Conservation (phyloP, 2,329 filamentous ascomycete genomes). For the Rugonectria rugulosa region DNA sequence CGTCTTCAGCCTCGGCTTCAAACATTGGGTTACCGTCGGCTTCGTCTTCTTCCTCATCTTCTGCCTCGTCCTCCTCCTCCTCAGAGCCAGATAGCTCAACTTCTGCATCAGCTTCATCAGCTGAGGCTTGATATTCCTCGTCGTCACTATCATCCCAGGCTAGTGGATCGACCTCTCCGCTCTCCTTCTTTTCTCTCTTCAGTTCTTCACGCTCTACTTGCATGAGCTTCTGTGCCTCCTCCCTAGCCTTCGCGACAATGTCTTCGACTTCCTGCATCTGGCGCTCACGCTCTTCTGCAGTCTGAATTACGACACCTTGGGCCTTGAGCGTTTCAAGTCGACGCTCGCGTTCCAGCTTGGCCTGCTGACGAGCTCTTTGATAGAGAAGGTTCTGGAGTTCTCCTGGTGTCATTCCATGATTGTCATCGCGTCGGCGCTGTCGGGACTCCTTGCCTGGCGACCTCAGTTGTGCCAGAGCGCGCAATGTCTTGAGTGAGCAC, state of each 20-base stretch:
- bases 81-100: conserved; percentile 57
- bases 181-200: conserved; percentile 66
- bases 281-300: conserved; percentile 83
- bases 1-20: conserved; percentile 52
- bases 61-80: conserved; percentile 46
- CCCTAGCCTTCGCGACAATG: conserved; percentile 82
- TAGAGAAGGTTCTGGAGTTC: conserved; percentile 75
- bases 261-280: conserved; percentile 88
- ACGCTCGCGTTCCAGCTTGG: conserved; percentile 77
- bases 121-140: conserved; percentile 56
- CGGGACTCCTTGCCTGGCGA: conserved; percentile 65
- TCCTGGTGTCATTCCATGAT: conserved; percentile 68
- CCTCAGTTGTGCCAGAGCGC: conserved; percentile 75
- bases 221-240: conserved; percentile 78
- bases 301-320: conserved; percentile 83
- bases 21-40: conserved; percentile 43
- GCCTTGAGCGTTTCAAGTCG: conserved; percentile 78
- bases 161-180: conserved; percentile 57
- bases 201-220: conserved; percentile 77
- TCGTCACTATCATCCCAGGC: conserved; percentile 66
- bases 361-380: conserved; percentile 80
- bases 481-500: conserved; percentile 71
- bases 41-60: conserved; percentile 41
- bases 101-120: conserved; percentile 48
- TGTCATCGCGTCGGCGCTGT: conserved; percentile 52